Base-by-base conservation (phyloP, 352 stramenopile genomes). In the Phytophthora foliorum region DNA sequence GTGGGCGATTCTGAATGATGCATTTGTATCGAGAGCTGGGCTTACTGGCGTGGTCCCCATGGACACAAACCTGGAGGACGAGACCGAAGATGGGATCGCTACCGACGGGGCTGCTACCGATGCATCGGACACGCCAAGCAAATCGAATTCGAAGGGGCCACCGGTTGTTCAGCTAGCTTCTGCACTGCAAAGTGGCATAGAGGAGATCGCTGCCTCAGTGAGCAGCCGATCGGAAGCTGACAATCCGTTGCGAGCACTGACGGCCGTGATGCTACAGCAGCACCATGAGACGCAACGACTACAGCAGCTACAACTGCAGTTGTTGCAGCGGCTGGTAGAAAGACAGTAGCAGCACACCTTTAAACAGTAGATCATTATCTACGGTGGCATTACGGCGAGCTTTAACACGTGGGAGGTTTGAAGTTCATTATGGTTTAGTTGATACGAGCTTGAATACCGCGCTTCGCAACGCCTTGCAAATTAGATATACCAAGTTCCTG, bases 141-240 rank as follows among this genome's bases (percentile, higher is more conserved):
- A 13, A 42, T 19, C 36, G 17, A 42, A 38, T 19, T 13, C 3
- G 4, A 42, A 42, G 36, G n/a, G 14, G 10, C 36, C 14, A n/a
- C 11, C 36, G 6, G 36, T 42, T 42, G 36, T 42, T 3, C 10
- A 42, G 14, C 13, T 55, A 5, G 2, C n/a, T 7, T 34, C 4
- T 14, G 32, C 34, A 25, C 13, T 48, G 22, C 51, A 58, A 16
- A 29, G 19, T 1, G 51, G 51, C 5, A 57, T 45, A 32, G 50
- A 57, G 32, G 50, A 32, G 3, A 49, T 58, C 17, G 51, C 51
- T 48, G 13, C 51, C 3, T 58, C 22, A 13, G 7, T 48, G 38
- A 45, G 17, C 38, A 16, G 38, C 9, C 29, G 29, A 32, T 32
- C 29, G 29, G 29, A 32, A 32, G 29, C 7, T 32, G 29, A 32